Conservation (phyloP, 345 rosid genomes). For the Lepidium didymum region DNA sequence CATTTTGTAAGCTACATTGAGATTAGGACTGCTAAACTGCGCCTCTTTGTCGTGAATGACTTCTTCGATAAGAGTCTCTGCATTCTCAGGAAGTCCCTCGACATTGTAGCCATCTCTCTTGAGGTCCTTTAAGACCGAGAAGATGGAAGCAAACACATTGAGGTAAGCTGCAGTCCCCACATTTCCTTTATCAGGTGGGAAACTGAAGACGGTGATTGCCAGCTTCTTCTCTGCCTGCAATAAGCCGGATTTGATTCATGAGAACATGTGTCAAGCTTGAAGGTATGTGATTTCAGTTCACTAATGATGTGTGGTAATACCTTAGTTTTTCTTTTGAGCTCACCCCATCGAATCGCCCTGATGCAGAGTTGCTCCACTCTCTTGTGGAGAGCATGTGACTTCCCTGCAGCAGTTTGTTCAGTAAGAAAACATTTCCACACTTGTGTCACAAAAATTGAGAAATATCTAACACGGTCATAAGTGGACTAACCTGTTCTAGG, state of each 20-base stretch:
- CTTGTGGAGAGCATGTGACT: constrained; percentile 98
- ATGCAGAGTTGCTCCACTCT: constrained; percentile 99
- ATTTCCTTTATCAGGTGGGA: constrained; percentile 98
- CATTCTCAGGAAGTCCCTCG: constrained; percentile 86
- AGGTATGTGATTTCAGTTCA: neutral
- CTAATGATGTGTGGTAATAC: constrained; percentile 25
- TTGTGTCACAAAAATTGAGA: neutral
- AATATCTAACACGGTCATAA: neutral
- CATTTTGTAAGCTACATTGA: constrained; percentile 90
- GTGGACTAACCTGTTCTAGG: constrained; percentile 75
- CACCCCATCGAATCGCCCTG: constrained; percentile 92
- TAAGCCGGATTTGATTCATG: neutral
- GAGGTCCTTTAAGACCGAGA: constrained; percentile 77
- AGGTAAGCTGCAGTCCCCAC: constrained; percentile 96
- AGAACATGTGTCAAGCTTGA: constrained; percentile 14
- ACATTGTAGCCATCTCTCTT: constrained; percentile 78
- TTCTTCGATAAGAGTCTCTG: constrained; percentile 89
- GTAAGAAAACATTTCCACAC: constrained; percentile 1
- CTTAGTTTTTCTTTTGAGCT: constrained; percentile 85
- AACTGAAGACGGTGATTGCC: constrained; percentile 96
- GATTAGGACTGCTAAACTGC: constrained; percentile 93
- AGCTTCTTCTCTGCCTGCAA: constrained; percentile 82
- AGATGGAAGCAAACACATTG: constrained; percentile 91
- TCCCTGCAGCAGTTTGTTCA: constrained; percentile 46
- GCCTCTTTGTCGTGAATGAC: constrained; percentile 96